Base-by-base conservation (phyloP, 495 filamentous ascomycete species). In the Penicillium lividum region DNA sequence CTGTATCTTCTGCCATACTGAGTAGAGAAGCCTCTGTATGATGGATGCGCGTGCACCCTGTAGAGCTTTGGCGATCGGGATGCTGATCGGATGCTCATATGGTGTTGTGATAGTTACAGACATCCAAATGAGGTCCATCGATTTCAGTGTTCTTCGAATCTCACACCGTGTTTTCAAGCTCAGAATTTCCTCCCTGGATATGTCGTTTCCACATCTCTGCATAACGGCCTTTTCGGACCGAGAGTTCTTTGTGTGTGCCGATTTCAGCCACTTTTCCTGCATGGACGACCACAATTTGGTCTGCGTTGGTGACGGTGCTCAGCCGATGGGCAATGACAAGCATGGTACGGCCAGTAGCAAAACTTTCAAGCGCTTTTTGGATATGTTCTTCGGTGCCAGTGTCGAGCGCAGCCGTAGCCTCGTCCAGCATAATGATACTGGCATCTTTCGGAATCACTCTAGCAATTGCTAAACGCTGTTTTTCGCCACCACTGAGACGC, bases 391-490 rank as follows among this genome's bases (percentile, higher is more conserved):
- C 83, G 22, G 81, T 84, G 40, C 77, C 72, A 33, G 75, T 76
- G 54, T 86, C 83, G 53, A 86, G 77, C 50, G 74, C 77, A 45
- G 77, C 77, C 5, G 82, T 86, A 0, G 84, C 81, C 62, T 86
- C 84, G 56, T 86, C 84, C 4, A 87, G 60, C 1, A 87, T 69
- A 16, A 87, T 61, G 36, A 85, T 80, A 18, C 74, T 80, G 75
- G 27, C 79, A 65, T 47, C 7, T 47, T 75, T 77, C 2, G 84
- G 62, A 31, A 85, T 73, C 7, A 73, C 73, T 50, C 89, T 81
- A 18, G 90, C 89, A 71, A 92, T 90, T 1, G 89, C 84, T n/a
- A 93, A 76, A 42, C 89, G 82, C 68, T 92, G 90, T 44, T 84
- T 71, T 69, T 93, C 88, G 6, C 89, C 90, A 11, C 88, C 89